A percentile compares a stretch with the other conserved stretches of the same genome.
phyloP scores from a whole-genome alignment of 1,139 yeast genomes.

The Pichia sp. region DNA sequence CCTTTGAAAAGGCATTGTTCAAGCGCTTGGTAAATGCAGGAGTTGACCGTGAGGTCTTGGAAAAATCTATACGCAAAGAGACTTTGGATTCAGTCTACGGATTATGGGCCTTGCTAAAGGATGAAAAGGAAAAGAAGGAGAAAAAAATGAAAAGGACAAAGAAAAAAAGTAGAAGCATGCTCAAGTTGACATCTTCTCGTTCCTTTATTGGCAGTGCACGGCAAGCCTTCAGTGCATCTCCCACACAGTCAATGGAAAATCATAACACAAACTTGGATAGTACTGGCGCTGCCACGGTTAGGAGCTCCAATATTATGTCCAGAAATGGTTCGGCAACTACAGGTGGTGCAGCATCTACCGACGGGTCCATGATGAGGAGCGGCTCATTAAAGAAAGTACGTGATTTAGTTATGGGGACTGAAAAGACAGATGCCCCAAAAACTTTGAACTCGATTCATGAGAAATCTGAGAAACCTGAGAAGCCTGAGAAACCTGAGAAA shows the following conservation, averaged over 20 bases:
- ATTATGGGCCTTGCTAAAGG: constrained; percentile 70
- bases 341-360: not conserved
- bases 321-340: constrained; percentile 5
- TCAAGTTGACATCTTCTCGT: constrained; percentile 30
- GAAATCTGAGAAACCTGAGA: not conserved
- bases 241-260: constrained; percentile 4
- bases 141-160: constrained; percentile 37
- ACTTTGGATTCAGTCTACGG: constrained; percentile 82
- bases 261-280: not conserved
- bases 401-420: not conserved
- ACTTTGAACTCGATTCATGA: not conserved
- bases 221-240: constrained; percentile 20
- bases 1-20: constrained; percentile 57
- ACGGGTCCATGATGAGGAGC: not conserved
- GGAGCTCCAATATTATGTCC: constrained; percentile 2
- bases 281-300: not conserved
- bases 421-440: not conserved
- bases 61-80: constrained; percentile 53
- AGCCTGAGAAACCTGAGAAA: no score
- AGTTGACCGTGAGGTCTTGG: constrained; percentile 60
- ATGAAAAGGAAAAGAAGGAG: constrained; percentile 46
- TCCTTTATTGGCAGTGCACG: constrained; percentile 26
- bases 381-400: constrained; percentile 4
- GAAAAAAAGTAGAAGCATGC: constrained; percentile 53
- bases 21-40: constrained; percentile 63